phyloP scores from a whole-genome alignment of 140 eudicot genomes.

The Bidens hawaiensis region DNA sequence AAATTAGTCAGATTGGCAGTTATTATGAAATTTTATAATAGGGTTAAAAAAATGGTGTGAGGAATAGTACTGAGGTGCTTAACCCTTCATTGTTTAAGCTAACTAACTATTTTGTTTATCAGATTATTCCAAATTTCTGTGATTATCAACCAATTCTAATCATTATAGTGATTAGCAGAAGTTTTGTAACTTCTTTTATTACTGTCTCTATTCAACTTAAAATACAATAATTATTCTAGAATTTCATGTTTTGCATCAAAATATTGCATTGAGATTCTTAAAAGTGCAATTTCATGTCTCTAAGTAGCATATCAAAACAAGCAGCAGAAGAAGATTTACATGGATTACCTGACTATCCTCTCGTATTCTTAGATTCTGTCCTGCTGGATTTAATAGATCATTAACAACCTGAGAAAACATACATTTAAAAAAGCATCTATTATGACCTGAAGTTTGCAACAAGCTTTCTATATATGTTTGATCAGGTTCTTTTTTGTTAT shows the following conservation, averaged over 20 bases:
- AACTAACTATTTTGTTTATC: conserved; percentile 8
- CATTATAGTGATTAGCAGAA: not conserved
- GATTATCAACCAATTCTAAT: not conserved
- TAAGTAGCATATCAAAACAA: conserved; percentile 15
- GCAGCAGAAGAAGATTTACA: conserved; percentile 4
- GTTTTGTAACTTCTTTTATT: no score
- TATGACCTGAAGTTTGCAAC: no score
- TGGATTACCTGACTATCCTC: conserved; percentile 81
- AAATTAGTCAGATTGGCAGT: not conserved
- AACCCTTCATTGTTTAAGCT: not conserved
- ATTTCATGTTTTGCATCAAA: conserved; percentile 1
- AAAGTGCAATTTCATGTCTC: no score
- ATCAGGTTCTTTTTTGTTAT: no score
- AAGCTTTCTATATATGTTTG: no score
- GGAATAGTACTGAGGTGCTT: no score
- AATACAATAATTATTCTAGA: not conserved
- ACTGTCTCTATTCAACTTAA: no score
- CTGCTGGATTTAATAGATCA: conserved; percentile 95
- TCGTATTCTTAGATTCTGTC: conserved; percentile 86
- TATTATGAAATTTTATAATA: not conserved
- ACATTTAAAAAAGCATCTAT: conserved; percentile 2
- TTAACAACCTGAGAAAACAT: conserved; percentile 72
- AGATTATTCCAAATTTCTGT: not conserved
- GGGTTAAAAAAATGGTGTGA: conserved; percentile 1
- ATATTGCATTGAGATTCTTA: not conserved